phyloP scores from a whole-genome alignment of 225 moss, liverwort and hornwort genomes.

The Marchantia paleacea region DNA sequence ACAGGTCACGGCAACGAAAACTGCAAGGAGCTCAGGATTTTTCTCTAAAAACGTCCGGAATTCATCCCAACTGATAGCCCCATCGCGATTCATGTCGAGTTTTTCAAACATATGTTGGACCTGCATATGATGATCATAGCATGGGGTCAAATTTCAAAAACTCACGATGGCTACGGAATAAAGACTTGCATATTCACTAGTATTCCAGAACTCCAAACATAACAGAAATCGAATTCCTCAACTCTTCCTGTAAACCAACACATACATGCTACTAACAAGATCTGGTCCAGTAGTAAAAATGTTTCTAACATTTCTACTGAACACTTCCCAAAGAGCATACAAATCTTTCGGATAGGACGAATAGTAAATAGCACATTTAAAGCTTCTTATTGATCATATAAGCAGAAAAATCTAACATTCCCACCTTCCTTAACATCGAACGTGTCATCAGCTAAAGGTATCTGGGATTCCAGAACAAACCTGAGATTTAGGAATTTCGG shows the following conservation, averaged over 20 bases:
- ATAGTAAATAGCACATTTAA: no score
- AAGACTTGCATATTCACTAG: no score
- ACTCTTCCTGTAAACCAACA: neutral
- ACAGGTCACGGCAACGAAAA: slow-evolving; percentile 60
- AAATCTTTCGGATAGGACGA: no score
- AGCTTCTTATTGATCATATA: no score
- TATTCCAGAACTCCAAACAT: neutral
- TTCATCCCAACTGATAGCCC: slow-evolving; percentile 63
- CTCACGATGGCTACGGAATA: neutral
- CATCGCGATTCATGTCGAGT: slow-evolving; percentile 53
- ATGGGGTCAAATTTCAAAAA: neutral
- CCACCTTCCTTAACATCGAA: neutral
- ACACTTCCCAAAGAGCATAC: no score
- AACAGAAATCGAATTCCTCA: neutral
- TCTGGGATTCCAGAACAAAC: slow-evolving; percentile 27
- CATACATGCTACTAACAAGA: neutral
- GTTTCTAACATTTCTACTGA: neutral
- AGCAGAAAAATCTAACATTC: neutral
- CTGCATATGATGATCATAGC: slow-evolving; percentile 29
- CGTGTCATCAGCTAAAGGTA: no score
- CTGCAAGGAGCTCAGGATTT: slow-evolving; percentile 73
- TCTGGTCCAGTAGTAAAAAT: neutral
- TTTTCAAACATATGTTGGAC: slow-evolving; percentile 72
- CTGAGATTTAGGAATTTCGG: slow-evolving; percentile 52
- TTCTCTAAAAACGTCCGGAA: slow-evolving; percentile 64